phyloP scores from a whole-genome alignment of 768 basidiomycete genomes.

The Rhodotorula diobovata region DNA sequence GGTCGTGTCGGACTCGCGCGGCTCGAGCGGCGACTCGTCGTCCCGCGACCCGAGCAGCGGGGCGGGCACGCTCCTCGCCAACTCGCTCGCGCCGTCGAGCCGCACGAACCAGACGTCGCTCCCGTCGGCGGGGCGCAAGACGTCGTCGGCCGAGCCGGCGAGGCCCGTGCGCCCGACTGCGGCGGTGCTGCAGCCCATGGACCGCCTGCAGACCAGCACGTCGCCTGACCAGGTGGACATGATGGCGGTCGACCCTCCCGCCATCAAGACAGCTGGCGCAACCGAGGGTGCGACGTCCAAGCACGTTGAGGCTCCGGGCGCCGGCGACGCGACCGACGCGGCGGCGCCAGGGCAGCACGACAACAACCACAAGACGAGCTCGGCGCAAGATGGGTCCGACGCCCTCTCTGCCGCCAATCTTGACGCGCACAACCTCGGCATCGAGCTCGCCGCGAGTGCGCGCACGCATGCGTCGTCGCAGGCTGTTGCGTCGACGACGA shows the following conservation, averaged over 20 bases:
- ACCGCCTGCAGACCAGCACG: neutral
- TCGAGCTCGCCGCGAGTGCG: neutral
- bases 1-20: neutral
- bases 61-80: neutral
- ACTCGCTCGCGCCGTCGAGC: neutral
- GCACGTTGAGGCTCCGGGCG: no score
- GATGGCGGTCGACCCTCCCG: no score
- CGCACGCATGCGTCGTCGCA: neutral
- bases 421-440: neutral
- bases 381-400: neutral
- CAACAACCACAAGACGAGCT: neutral
- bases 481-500: neutral
- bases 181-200: neutral
- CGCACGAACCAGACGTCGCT: slow-evolving; percentile 1
- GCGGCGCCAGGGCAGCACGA: neutral
- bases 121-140: neutral
- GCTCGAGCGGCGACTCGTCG: neutral
- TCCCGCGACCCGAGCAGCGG: neutral
- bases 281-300: neutral
- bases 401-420: slow-evolving; percentile 2
- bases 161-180: neutral
- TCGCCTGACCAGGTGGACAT: no score
- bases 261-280: neutral
- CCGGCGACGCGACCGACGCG: neutral
- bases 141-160: neutral